Conservation (phyloP, 805 yeast species). For the Pichia nakasei region DNA sequence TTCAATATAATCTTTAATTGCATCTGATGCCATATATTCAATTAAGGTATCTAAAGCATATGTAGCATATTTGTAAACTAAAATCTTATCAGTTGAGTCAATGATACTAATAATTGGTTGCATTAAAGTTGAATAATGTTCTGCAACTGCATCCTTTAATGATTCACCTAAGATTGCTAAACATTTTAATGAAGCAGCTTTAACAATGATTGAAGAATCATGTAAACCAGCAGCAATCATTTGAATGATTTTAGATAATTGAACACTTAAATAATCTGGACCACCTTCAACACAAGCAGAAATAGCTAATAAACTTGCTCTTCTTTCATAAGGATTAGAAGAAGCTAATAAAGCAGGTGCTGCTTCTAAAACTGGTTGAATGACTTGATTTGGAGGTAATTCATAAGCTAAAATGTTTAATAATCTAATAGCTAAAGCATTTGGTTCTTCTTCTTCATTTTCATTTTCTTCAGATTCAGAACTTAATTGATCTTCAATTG, state of each 20-base stretch:
- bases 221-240: slow-evolving; percentile 67
- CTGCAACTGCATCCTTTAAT: slow-evolving; percentile 77
- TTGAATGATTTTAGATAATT: slow-evolving; percentile 65
- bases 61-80: slow-evolving; percentile 85
- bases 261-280: slow-evolving; percentile 80
- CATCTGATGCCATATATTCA: slow-evolving; percentile 85
- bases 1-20: slow-evolving; percentile 68
- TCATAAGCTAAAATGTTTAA: slow-evolving; percentile 70
- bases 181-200: slow-evolving; percentile 79
- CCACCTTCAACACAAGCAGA: slow-evolving; percentile 87
- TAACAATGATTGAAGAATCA: slow-evolving; percentile 65
- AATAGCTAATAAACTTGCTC: slow-evolving; percentile 77
- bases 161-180: slow-evolving; percentile 72
- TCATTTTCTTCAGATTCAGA: slow-evolving; percentile 86
- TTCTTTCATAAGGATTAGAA: slow-evolving; percentile 65
- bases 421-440: slow-evolving; percentile 69
- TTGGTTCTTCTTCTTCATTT: slow-evolving; percentile 82
- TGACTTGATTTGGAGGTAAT: slow-evolving; percentile 89
- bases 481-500: slow-evolving; percentile 63
- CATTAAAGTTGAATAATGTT: slow-evolving; percentile 70
- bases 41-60: slow-evolving; percentile 84
- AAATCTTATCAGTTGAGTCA: slow-evolving; percentile 74
- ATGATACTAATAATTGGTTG: slow-evolving; percentile 83
- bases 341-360: slow-evolving; percentile 51
- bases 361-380: slow-evolving; percentile 65